Base-by-base conservation (phyloP, 148 eudicot species). In the Vaccinium vitisidaea region DNA sequence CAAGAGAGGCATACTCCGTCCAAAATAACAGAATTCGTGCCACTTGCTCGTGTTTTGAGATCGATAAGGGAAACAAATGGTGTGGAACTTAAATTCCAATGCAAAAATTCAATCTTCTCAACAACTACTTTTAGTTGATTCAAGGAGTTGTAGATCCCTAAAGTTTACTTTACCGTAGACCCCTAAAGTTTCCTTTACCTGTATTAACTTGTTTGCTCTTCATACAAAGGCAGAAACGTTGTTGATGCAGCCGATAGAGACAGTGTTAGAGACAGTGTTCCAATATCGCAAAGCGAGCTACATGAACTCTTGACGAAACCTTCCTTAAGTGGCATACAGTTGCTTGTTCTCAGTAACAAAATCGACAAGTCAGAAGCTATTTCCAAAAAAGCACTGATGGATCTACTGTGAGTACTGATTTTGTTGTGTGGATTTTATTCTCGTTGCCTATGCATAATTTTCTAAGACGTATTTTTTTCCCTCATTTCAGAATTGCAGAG, bases 171-270 rank as follows among this genome's bases (percentile, higher is more conserved):
- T 30, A 30, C 32, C 32, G 32, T 69, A 69, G 32, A 32, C 23
- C 25, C 12, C 39, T 69, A 27, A 27, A 16, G 25, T 27, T 27
- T 27, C 74, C 30, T 75, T 59, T 43, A 19, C 11, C 23, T 55
- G 73, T 71, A 48, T 48, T 79, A 46, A 63, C n/a, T 73, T 59
- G 36, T 36, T 27, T 6, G 10, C 30, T 82, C 39, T 53, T 32
- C 21, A 32, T 73, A 61, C 63, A 50, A 87, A 80, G 76, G 82
- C 92, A 95, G 98, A 83, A 94, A 94, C 81, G 98, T 95, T 49
- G 98, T 94, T 85, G 98, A 95, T 89, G 98, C 98, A 86, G 98
- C 98, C 46, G 98, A 95, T 86, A 86, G 96, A 83, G 98, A 95
- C 87, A 90, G 94, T 73, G 86, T 95, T 86, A 86, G 96, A 83